Evolutionary conservation across 169 alveolate genomes (phyloP).

Genomic region (Babesia gibsoni): DNA sequence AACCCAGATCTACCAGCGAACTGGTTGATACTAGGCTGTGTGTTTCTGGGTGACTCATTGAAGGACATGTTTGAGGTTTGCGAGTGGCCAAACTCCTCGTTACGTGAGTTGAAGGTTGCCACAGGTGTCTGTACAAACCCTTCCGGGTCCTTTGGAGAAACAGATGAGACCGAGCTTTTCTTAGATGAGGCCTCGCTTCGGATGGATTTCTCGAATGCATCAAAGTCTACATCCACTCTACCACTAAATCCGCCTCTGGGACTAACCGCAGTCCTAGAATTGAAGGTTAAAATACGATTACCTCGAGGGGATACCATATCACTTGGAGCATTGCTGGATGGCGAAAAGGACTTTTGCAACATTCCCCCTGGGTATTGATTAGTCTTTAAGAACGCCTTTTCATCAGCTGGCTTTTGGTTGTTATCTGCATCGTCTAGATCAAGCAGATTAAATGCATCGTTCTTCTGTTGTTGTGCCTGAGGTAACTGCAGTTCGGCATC

Average conservation of each 20-base stretch:
- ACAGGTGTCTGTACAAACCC: background rate
- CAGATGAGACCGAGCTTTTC: background rate
- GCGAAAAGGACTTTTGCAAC: too few species aligned
- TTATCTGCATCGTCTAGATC: background rate
- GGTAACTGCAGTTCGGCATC: conserved; percentile 34
- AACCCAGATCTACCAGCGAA: conserved; percentile 69
- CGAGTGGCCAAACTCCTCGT: too few species aligned
- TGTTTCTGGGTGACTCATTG: background rate
- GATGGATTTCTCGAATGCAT: conserved; percentile 21
- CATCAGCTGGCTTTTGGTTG: too few species aligned
- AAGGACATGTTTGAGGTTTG: too few species aligned
- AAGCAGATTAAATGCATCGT: background rate
- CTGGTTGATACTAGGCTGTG: conserved; percentile 54
- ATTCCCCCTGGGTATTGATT: too few species aligned
- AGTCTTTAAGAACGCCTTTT: too few species aligned
- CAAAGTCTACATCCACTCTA: conserved; percentile 20
- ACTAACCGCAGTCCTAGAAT: background rate
- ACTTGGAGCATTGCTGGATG: too few species aligned
- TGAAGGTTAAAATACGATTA: background rate
- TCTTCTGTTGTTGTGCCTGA: background rate
- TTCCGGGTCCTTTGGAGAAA: background rate
- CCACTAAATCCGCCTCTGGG: conserved; percentile 12
- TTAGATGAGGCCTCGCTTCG: conserved; percentile 10
- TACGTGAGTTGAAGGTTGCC: background rate
- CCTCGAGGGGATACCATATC: background rate